Conservation (phyloP, 2,329 filamentous ascomycete species). For the Paraconiothyrium sp. region DNA sequence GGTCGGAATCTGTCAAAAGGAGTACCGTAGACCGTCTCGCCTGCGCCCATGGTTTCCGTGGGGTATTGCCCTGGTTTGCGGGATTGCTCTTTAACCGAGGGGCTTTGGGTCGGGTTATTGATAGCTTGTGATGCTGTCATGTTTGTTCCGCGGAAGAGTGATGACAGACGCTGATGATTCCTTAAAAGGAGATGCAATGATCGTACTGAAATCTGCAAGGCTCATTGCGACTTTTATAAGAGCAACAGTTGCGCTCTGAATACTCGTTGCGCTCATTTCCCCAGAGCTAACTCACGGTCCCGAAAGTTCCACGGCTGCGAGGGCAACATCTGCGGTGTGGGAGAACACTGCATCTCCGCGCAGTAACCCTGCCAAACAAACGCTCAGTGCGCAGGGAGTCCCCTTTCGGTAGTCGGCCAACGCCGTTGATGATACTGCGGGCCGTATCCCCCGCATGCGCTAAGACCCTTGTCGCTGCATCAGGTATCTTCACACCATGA, state of each 20-base stretch:
- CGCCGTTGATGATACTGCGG: neutral
- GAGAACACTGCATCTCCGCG: neutral
- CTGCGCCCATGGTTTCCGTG: neutral
- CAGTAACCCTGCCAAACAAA: neutral
- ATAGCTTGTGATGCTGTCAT: neutral
- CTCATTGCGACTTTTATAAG: neutral
- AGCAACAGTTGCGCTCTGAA: neutral
- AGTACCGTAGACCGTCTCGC: constrained; percentile 14
- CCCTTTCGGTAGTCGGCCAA: neutral
- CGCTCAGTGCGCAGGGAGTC: constrained; percentile 1
- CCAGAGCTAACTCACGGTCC: neutral
- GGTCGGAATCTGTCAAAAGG: constrained; percentile 22
- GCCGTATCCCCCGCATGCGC: neutral
- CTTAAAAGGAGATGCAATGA: neutral
- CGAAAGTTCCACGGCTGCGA: constrained; percentile 1
- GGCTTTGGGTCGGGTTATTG: neutral
- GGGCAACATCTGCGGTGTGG: neutral
- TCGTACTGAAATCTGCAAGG: neutral
- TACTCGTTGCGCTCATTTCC: neutral
- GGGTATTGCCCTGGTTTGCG: neutral
- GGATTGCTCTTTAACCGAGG: neutral
- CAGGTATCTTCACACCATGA: constrained; percentile 5
- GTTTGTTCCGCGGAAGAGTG: neutral
- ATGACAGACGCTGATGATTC: neutral
- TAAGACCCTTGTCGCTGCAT: constrained; percentile 2